phyloP scores from a whole-genome alignment of 2,329 filamentous ascomycete species.

The Coleophoma crateriformis region DNA sequence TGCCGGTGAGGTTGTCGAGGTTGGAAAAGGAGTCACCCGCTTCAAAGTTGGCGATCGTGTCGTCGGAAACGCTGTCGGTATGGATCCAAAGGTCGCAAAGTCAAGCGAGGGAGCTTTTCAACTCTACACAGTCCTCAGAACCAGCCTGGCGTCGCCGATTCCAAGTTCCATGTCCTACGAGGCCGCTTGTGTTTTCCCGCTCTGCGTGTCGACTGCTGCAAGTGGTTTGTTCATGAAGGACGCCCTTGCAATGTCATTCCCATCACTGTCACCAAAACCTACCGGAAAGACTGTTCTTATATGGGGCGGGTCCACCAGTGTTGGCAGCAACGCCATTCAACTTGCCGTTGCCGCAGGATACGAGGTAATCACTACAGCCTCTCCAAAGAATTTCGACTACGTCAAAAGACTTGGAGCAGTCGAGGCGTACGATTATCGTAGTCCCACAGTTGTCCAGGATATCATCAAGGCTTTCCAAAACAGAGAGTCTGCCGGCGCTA shows the following conservation, averaged over 20 bases:
- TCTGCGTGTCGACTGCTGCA: slow-evolving; percentile 25
- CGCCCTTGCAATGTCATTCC: slow-evolving; percentile 15
- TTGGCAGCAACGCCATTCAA: slow-evolving; percentile 32
- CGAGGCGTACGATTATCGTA: too few relatives aligned
- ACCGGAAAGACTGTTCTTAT: slow-evolving; percentile 30
- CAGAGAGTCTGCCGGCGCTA: too few relatives aligned
- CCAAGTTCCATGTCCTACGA: slow-evolving; percentile 24
- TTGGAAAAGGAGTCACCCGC: slow-evolving; percentile 33
- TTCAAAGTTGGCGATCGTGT: slow-evolving; percentile 49
- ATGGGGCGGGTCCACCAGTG: slow-evolving; percentile 16
- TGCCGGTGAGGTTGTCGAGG: slow-evolving; percentile 45
- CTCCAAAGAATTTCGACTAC: slow-evolving; percentile 29
- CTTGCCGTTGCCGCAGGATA: slow-evolving; percentile 34
- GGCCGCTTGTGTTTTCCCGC: slow-evolving; percentile 23
- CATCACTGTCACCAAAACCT: slow-evolving; percentile 15
- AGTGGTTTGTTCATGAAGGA: slow-evolving; percentile 23
- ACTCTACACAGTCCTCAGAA: slow-evolving; percentile 17
- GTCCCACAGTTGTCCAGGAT: slow-evolving; percentile 11
- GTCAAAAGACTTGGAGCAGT: slow-evolving; percentile 10
- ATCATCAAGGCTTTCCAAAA: slow-evolving; percentile 9
- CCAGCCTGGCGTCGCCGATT: slow-evolving; percentile 15
- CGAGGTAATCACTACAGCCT: slow-evolving; percentile 32
- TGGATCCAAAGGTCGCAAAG: slow-evolving; percentile 23
- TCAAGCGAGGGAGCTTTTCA: slow-evolving; percentile 23
- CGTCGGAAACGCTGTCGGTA: slow-evolving; percentile 20